Percentiles rank a stretch among this genome's conserved stretches.
Evolutionary conservation across 208 protist species (phyloP).

Genomic region (Acanthamoeba rhysodes): DNA sequence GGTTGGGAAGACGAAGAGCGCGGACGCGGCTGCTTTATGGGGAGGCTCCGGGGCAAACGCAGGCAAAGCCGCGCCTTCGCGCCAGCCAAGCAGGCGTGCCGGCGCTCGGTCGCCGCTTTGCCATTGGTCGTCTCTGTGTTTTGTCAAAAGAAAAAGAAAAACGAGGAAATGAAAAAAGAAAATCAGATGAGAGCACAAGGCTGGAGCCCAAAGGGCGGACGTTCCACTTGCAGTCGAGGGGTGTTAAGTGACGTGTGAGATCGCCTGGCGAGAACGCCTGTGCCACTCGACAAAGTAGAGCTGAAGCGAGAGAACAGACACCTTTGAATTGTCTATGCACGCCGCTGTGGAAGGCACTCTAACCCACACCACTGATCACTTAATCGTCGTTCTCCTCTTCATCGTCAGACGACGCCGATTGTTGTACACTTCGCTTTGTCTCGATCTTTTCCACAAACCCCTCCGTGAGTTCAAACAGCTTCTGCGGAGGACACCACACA

Average conservation of each 20-base stretch:
- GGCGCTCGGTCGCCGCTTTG: not conserved
- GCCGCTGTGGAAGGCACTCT: not conserved
- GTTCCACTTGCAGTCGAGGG: no score
- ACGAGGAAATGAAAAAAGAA: not conserved
- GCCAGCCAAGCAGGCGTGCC: no score
- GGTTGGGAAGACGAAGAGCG: not conserved
- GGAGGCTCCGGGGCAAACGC: not conserved
- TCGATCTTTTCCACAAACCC: constrained; percentile 35
- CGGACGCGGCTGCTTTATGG: not conserved
- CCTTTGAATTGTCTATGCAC: no score
- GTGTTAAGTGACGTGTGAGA: no score
- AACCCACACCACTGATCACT: not conserved
- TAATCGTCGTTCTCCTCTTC: not conserved
- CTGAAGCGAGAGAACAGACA: no score
- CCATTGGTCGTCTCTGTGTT: not conserved
- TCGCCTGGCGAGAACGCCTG: no score
- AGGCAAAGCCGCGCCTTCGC: not conserved
- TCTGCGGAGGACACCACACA: not conserved
- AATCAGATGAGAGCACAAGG: no score
- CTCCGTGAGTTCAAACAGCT: constrained; percentile 26
- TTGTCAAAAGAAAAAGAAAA: not conserved
- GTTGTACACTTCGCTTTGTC: constrained; percentile 25
- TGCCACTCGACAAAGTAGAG: no score
- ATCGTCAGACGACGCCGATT: not conserved
- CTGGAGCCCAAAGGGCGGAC: no score